A percentile compares a stretch with the other conserved stretches of the same genome.
phyloP scores from a whole-genome alignment of 805 yeast species.

The Nakazawaea ishiwadae region DNA sequence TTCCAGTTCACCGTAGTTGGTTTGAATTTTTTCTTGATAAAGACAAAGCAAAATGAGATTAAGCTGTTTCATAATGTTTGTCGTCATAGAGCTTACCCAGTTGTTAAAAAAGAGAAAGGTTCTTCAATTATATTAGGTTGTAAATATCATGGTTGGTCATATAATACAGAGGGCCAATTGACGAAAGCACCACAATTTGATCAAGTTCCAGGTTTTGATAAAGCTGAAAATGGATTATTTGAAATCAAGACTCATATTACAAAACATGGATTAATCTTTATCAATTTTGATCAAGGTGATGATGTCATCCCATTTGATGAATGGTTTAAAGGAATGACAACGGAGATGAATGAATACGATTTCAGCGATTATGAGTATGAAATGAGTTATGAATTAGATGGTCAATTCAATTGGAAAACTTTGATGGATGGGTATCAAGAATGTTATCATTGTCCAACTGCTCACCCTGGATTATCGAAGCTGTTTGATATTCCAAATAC shows the following conservation, averaged over 20 bases:
- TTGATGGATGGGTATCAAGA: constrained; percentile 67
- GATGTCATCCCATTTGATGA: constrained; percentile 43
- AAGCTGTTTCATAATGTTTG: constrained; percentile 63
- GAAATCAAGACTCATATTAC: constrained; percentile 51
- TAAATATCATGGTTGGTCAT: constrained; percentile 63
- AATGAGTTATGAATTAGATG: constrained; percentile 61
- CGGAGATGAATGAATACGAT: constrained; percentile 53
- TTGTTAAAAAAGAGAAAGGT: constrained; percentile 53
- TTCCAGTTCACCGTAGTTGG: constrained; percentile 46
- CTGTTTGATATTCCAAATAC: constrained; percentile 57
- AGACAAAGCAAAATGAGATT: constrained; percentile 45
- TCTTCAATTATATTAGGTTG: constrained; percentile 56
- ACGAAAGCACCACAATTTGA: constrained; percentile 63
- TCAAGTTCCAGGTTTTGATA: constrained; percentile 51
- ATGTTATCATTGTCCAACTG: constrained; percentile 66
- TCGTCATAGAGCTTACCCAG: constrained; percentile 63
- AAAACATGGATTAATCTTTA: constrained; percentile 50
- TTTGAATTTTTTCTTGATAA: constrained; percentile 50
- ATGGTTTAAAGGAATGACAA: constrained; percentile 46
- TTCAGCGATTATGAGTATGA: constrained; percentile 58
- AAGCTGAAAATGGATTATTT: constrained; percentile 49
- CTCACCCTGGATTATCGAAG: constrained; percentile 54
- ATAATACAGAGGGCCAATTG: constrained; percentile 54
- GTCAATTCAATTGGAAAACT: constrained; percentile 63
- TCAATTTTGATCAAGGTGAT: constrained; percentile 46